Percentiles rank a stretch among this genome's conserved stretches.
Conservation (phyloP, 1,284 basidiomycete species). For the Ganoderma sinense region DNA sequence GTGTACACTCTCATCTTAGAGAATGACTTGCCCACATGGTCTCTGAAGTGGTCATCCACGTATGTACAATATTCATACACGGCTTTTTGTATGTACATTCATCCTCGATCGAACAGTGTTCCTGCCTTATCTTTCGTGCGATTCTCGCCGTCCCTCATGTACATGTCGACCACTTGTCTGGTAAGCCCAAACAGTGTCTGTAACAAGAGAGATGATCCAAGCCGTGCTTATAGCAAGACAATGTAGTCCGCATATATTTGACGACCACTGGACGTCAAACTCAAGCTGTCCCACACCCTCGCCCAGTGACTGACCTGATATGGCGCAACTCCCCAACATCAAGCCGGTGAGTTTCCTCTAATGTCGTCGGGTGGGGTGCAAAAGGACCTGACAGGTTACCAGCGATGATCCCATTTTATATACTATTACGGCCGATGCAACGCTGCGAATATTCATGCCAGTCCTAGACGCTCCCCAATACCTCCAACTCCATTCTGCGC, state of each 20-base stretch:
- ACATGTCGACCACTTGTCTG: constrained; percentile 69
- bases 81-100: constrained; percentile 22
- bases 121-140: constrained; percentile 58
- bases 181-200: constrained; percentile 46
- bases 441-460: constrained; percentile 85
- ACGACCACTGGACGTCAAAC: constrained; percentile 75
- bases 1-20: constrained; percentile 79
- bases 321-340: constrained; percentile 76
- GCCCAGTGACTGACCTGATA: constrained; percentile 64
- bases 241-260: constrained; percentile 67
- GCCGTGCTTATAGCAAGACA: constrained; percentile 55
- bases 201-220: not conserved
- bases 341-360: constrained; percentile 59
- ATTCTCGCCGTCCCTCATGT: constrained; percentile 79
- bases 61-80: constrained; percentile 44
- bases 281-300: constrained; percentile 73
- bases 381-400: constrained; percentile 12
- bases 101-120: constrained; percentile 44
- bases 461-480: constrained; percentile 87
- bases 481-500: constrained; percentile 83
- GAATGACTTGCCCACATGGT: constrained; percentile 84
- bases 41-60: constrained; percentile 73
- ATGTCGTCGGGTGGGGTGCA: not conserved
- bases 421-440: constrained; percentile 78
- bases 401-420: constrained; percentile 83